A percentile compares a stretch with the other conserved stretches of the same genome.
Evolutionary conservation across 192 early-diverging fungal genomes (phyloP).

Genomic region (Piromyces finnis): DNA sequence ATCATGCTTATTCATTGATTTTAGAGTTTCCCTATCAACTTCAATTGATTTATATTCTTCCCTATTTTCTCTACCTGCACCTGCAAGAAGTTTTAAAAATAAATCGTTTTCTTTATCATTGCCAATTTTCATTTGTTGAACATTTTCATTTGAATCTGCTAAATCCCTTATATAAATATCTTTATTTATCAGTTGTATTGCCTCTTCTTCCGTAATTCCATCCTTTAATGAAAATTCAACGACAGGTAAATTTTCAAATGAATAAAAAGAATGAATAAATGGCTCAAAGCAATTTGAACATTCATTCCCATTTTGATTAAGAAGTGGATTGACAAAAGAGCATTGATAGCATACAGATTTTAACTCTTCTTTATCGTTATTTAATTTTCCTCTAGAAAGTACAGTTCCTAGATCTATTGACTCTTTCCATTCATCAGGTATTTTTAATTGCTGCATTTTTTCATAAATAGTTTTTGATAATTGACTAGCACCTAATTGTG

Average conservation of each 20-base stretch:
- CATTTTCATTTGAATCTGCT: not conserved
- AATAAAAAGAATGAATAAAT: slow-evolving; percentile 25
- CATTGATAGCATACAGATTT: slow-evolving; percentile 21
- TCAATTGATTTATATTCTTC: slow-evolving; percentile 10
- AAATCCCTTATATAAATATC: not conserved
- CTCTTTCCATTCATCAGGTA: slow-evolving; percentile 20
- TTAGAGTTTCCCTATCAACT: slow-evolving; percentile 10
- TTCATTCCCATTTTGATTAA: slow-evolving; percentile 14
- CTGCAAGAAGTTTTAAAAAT: not conserved
- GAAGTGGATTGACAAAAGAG: slow-evolving; percentile 17
- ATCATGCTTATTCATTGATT: slow-evolving; percentile 10
- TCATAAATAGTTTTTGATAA: slow-evolving; percentile 21
- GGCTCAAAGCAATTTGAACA: slow-evolving; percentile 25
- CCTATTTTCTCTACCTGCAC: not conserved
- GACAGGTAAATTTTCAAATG: slow-evolving; percentile 28
- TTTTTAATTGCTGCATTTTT: slow-evolving; percentile 10
- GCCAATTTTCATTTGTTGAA: not conserved
- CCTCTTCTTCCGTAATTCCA: slow-evolving; percentile 21
- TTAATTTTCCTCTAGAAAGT: slow-evolving; percentile 17
- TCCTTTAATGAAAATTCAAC: slow-evolving; percentile 20
- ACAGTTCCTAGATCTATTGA: slow-evolving; percentile 23
- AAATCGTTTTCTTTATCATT: not conserved
- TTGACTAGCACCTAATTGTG: slow-evolving; percentile 17
- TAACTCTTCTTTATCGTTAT: slow-evolving; percentile 19
- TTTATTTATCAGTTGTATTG: slow-evolving; percentile 6